Percentiles rank a stretch among this genome's conserved stretches.
Evolutionary conservation across 169 alveolate genomes (phyloP).

Genomic region (Plasmodium yoelii): DNA sequence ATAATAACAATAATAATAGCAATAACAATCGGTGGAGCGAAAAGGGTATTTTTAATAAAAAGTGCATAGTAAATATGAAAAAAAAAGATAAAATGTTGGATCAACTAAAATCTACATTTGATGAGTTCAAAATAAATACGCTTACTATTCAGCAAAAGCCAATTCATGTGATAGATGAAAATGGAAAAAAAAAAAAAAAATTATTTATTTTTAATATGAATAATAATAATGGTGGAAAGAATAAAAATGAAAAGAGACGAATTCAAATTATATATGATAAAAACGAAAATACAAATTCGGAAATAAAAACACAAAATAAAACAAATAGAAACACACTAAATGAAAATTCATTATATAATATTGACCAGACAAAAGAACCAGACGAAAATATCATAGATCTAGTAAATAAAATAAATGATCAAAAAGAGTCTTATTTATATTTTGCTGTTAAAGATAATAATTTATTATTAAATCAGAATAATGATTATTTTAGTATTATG

Average conservation of each 20-base stretch:
- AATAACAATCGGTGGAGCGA: too few relatives aligned
- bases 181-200: conserved; percentile 60
- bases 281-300: not conserved
- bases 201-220: conserved; percentile 68
- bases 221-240: conserved; percentile 8
- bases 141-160: conserved; percentile 56
- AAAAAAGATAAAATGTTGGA: conserved; percentile 59
- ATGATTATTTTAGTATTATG: conserved; percentile 72
- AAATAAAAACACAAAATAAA: not conserved
- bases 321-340: not conserved
- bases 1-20: too few relatives aligned
- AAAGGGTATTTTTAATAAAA: not conserved
- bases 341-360: too few relatives aligned
- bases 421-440: conserved; percentile 63
- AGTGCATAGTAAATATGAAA: conserved; percentile 23
- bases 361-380: not conserved
- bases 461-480: conserved; percentile 34
- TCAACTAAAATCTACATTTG: conserved; percentile 47
- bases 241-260: conserved; percentile 45
- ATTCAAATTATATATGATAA: conserved; percentile 50
- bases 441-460: conserved; percentile 50
- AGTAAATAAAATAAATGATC: conserved; percentile 43
- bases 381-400: conserved; percentile 6
- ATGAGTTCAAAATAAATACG: conserved; percentile 53
- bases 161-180: conserved; percentile 34